These are phyloP conservation scores for Schizochytrium sp. DNA, from an alignment of 108 stramenopile genomes.

Conservation along the genomic window DNA sequence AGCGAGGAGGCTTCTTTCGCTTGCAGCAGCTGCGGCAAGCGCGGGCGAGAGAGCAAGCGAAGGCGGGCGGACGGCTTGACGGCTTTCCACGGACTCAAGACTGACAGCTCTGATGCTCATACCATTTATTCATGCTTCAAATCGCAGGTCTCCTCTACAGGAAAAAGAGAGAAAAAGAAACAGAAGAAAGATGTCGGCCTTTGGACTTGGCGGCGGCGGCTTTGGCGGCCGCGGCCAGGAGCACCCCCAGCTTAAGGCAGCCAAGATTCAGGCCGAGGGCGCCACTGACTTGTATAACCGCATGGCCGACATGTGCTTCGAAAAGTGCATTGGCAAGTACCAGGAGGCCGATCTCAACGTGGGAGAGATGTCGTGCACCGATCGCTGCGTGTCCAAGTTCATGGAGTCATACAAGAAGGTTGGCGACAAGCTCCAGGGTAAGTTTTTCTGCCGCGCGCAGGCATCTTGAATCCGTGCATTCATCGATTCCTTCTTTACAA, in stretches of 20 bases:
- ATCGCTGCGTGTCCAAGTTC: constrained; percentile 88
- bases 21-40: no score
- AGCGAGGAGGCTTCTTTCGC: no score
- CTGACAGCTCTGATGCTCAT: no score
- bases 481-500: not conserved
- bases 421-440: constrained; percentile 60
- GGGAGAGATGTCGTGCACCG: constrained; percentile 89
- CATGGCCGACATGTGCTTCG: constrained; percentile 74
- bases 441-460: not conserved
- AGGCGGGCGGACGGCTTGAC: no score
- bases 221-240: constrained; percentile 25
- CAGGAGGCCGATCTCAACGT: constrained; percentile 75
- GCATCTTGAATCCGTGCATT: not conserved
- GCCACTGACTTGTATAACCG: constrained; percentile 90
- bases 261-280: constrained; percentile 92
- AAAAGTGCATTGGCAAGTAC: constrained; percentile 81
- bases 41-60: no score
- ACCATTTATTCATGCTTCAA: no score
- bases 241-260: constrained; percentile 28
- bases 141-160: no score
- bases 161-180: no score
- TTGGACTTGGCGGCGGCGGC: not conserved
- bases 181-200: not conserved
- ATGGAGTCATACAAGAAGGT: constrained; percentile 80
- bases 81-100: no score